phyloP scores from a whole-genome alignment of 192 early-diverging fungal genomes.

The Cladochytrium replicatum region DNA sequence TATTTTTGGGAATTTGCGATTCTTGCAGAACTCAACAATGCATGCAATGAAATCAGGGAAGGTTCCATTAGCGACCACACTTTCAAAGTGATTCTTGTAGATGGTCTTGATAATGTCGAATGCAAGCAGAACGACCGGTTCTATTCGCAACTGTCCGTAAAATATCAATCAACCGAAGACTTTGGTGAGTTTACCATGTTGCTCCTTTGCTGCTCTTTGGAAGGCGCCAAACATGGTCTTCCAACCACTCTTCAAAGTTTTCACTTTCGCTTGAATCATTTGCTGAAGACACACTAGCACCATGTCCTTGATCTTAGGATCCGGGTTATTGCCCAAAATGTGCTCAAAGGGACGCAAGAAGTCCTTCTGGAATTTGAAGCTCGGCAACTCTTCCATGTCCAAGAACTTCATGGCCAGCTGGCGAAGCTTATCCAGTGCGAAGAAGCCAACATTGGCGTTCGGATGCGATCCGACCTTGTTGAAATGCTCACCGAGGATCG shows the following conservation, averaged over 20 bases:
- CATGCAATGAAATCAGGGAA: slow-evolving; percentile 9
- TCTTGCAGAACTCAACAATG: slow-evolving; percentile 34
- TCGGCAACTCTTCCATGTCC: slow-evolving; percentile 71
- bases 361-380: slow-evolving; percentile 82
- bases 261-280: slow-evolving; percentile 19
- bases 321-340: slow-evolving; percentile 46
- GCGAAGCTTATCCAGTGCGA: slow-evolving; percentile 69
- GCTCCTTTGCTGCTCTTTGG: slow-evolving; percentile 10
- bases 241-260: slow-evolving; percentile 20
- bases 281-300: slow-evolving; percentile 13
- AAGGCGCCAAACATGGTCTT: slow-evolving; percentile 14
- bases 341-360: slow-evolving; percentile 64
- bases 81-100: slow-evolving; percentile 32
- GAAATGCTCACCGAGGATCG: slow-evolving; percentile 34
- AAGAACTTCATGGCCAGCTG: slow-evolving; percentile 74
- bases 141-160: slow-evolving; percentile 31
- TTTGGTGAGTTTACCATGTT: not conserved
- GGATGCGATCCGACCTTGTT: slow-evolving; percentile 62
- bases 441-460: slow-evolving; percentile 61
- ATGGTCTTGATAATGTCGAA: slow-evolving; percentile 52
- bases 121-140: slow-evolving; percentile 37
- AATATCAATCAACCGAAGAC: slow-evolving; percentile 29
- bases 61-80: slow-evolving; percentile 28
- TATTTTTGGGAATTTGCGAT: slow-evolving; percentile 44
- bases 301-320: slow-evolving; percentile 59